Conservation (phyloP, 2,329 filamentous ascomycete species). For the Tympanopsis confertula region DNA sequence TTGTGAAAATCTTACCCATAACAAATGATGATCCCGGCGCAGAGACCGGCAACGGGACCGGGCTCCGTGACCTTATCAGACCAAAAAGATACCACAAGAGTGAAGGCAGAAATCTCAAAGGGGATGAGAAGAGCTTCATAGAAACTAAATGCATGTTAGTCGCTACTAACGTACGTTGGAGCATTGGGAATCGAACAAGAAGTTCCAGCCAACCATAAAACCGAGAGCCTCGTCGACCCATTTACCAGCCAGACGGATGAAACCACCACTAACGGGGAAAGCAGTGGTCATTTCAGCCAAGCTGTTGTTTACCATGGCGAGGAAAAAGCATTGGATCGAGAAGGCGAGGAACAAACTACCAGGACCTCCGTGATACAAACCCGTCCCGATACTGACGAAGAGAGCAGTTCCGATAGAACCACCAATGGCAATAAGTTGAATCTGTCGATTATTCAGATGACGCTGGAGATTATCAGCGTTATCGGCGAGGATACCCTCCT, state of each 20-base stretch:
- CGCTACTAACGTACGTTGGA: too few relatives aligned
- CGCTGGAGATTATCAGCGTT: conserved; percentile 13
- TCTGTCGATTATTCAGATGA: background rate
- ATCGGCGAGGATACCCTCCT: conserved; percentile 4
- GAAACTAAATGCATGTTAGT: too few relatives aligned
- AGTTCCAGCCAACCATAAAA: conserved; percentile 37
- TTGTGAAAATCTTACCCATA: conserved; percentile 36
- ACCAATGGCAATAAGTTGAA: conserved; percentile 22
- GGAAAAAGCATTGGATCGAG: background rate
- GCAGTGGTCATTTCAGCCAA: conserved; percentile 53
- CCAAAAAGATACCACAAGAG: conserved; percentile 33
- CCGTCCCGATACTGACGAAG: conserved; percentile 50
- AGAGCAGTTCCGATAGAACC: conserved; percentile 45
- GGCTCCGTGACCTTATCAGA: conserved; percentile 25
- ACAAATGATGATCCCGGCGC: conserved; percentile 38
- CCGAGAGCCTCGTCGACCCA: conserved; percentile 57
- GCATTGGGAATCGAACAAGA: conserved; percentile 14
- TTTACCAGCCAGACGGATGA: conserved; percentile 51
- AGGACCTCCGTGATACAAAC: conserved; percentile 35
- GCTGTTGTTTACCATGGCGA: conserved; percentile 16
- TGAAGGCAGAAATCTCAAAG: conserved; percentile 26
- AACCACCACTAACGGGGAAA: conserved; percentile 51
- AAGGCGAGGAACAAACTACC: conserved; percentile 44
- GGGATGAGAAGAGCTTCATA: conserved; percentile 27
- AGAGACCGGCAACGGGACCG: conserved; percentile 34